Evolutionary conservation across 139 green algal species (phyloP).

Genomic region (Chlorella vulgaris): DNA sequence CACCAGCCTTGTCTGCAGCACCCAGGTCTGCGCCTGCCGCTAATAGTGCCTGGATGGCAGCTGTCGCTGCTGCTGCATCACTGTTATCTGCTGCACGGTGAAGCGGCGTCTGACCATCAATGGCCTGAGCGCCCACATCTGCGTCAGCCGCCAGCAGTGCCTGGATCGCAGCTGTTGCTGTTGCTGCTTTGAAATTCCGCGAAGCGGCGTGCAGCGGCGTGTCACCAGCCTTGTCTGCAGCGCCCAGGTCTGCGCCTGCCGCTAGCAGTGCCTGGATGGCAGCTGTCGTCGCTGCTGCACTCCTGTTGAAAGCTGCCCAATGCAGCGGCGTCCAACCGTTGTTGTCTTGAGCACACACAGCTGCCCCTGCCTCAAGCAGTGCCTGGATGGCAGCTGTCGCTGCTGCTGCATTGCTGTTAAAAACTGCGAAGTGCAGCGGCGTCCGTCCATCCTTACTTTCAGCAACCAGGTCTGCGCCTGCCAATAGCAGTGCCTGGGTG

Average conservation of each 20-base stretch:
- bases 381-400: not conserved
- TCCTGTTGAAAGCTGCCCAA: not conserved
- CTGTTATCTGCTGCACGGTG: not conserved
- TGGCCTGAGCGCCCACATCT: not conserved
- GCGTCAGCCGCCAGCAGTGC: not conserved
- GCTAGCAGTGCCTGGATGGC: not conserved
- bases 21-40: not conserved
- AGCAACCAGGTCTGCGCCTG: not conserved
- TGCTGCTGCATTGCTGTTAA: not conserved
- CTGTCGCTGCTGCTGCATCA: too few species aligned
- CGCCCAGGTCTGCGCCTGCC: not conserved
- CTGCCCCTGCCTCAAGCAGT: not conserved
- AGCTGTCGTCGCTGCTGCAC: not conserved
- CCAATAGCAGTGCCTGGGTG: not conserved
- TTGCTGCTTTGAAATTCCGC: not conserved
- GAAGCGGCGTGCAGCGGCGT: not conserved
- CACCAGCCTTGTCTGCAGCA: not conserved
- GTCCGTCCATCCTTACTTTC: not conserved
- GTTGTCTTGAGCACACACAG: not conserved
- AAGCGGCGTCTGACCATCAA: not conserved
- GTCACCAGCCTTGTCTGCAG: not conserved
- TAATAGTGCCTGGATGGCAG: not conserved
- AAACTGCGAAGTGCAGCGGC: not conserved
- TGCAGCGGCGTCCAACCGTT: not conserved
- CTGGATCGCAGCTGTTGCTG: not conserved